Evolutionary conservation across 805 yeast species (phyloP), one percentile per base, ranked within the genome.

Genomic region (Maudiozyma bulderi): DNA sequence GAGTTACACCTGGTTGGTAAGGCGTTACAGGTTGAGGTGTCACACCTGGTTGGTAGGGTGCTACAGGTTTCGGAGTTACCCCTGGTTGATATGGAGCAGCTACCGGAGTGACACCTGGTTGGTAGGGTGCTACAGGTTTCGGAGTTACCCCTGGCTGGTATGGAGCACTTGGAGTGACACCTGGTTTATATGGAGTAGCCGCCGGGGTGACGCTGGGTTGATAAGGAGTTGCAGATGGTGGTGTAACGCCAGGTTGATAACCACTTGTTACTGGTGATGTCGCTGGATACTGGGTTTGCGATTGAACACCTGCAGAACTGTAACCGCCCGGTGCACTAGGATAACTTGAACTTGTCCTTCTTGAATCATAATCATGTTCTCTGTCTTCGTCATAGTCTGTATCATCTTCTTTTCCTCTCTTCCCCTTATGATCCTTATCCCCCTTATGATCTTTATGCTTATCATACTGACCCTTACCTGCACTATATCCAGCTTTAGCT

Each of bases 401-500:
- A 31, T 46, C 47, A 13, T 45, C 50, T 0, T 40, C 35, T n/a
- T 34, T 34, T 10, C n/a, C 41, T 8, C 41, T 37, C 10, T 11
- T 43, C 32, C 34, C 39, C 38, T 7, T 11, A 51, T 52, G n/a
- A 60, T 61, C 28, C 56, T 59, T 20, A 20, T 20, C 26, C 26
- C 26, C 26, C 26, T 20, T 20, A 20, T 20, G 26, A 20, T 20
- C 53, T 5, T 39, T 41, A 11, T 48, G 43, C 9, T 52, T 57
- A 42, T 57, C 52, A 45, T 54, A 53, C 20, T 57, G 64, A 46
- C 63, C 62, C 53, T 68, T 67, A 2, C 66, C 66, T 1, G 71
- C 68, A 29, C 61, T 54, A 45, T 67, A 67, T 9, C 73, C 72
- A 1, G 69, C 62, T 49, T 69, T 69, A 28, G 70, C 66, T 1